phyloP scores from a whole-genome alignment of 1,139 yeast species.

The Magnusiomyces suaveolens region DNA sequence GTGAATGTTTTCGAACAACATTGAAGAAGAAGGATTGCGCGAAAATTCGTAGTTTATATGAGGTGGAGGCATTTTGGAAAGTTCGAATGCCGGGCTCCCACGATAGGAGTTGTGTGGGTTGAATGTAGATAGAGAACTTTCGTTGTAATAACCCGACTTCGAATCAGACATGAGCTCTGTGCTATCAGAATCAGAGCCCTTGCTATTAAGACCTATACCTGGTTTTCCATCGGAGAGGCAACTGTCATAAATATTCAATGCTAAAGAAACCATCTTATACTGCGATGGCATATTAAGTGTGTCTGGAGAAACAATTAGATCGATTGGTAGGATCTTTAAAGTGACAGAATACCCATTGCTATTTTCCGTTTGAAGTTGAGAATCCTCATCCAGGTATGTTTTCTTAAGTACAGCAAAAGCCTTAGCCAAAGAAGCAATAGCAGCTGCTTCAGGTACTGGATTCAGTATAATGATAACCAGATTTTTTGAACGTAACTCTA shows the following conservation, averaged over 20 bases:
- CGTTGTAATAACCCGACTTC: neutral
- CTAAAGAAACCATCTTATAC: constrained; percentile 40
- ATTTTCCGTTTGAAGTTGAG: neutral
- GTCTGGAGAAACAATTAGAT: constrained; percentile 40
- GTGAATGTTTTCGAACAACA: constrained; percentile 57
- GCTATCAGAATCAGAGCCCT: neutral
- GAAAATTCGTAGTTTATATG: constrained; percentile 45
- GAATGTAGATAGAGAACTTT: neutral
- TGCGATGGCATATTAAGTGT: constrained; percentile 44
- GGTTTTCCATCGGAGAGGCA: neutral
- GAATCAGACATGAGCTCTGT: neutral
- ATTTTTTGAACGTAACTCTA: neutral
- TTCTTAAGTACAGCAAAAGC: constrained; percentile 4
- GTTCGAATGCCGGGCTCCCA: constrained; percentile 27
- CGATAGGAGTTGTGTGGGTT: constrained; percentile 14
- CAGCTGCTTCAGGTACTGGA: constrained; percentile 9
- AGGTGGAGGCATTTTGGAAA: constrained; percentile 32
- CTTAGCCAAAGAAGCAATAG: neutral
- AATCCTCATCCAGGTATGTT: constrained; percentile 11
- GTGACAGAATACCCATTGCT: neutral
- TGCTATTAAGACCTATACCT: neutral
- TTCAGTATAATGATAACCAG: constrained; percentile 10
- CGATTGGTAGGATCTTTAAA: constrained; percentile 42
- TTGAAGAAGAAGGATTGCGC: constrained; percentile 32
- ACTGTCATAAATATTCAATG: constrained; percentile 54